Conservation (phyloP, 2,329 filamentous ascomycete genomes). For the Coniella vitis region DNA sequence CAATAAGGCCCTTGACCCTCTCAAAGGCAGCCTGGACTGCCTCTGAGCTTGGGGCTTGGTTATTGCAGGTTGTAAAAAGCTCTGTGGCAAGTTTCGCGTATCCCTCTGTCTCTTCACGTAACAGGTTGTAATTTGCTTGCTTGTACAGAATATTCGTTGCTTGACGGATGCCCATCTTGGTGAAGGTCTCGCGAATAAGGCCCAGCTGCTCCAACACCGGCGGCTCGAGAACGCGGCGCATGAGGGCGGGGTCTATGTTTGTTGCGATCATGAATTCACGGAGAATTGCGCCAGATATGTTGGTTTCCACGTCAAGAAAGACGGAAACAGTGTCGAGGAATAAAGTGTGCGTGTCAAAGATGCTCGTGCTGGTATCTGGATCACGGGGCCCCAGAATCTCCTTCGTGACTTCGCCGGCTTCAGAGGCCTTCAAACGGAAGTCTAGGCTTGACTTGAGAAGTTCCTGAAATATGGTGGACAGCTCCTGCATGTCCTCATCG, state of each 20-base stretch:
- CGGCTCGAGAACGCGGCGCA: conserved; percentile 80
- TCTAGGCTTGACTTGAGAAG: conserved; percentile 71
- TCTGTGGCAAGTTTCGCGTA: conserved; percentile 96
- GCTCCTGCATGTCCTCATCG: conserved; percentile 59
- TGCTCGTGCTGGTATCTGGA: conserved; percentile 41
- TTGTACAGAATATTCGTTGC: conserved; percentile 90
- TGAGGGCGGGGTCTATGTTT: conserved; percentile 60
- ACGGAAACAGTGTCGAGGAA: conserved; percentile 82
- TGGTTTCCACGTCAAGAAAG: conserved; percentile 63
- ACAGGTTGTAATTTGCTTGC: conserved; percentile 92
- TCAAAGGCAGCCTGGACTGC: conserved; percentile 83
- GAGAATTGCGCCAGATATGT: conserved; percentile 43
- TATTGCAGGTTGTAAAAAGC: conserved; percentile 80
- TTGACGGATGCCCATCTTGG: conserved; percentile 75
- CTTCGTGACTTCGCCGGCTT: conserved; percentile 66
- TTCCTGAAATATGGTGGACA: conserved; percentile 77
- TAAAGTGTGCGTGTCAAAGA: conserved; percentile 58
- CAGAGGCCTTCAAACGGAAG: conserved; percentile 55
- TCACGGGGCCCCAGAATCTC: conserved; percentile 61
- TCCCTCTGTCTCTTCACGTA: conserved; percentile 92
- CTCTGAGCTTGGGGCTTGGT: conserved; percentile 64
- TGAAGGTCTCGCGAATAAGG: conserved; percentile 79
- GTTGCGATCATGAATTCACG: conserved; percentile 66
- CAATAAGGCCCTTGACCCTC: conserved; percentile 87
- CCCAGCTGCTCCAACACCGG: conserved; percentile 68